Evolutionary conservation across 768 basidiomycete genomes (phyloP), one percentile per base, ranked within the genome.

Genomic region (Mycena floridula): DNA sequence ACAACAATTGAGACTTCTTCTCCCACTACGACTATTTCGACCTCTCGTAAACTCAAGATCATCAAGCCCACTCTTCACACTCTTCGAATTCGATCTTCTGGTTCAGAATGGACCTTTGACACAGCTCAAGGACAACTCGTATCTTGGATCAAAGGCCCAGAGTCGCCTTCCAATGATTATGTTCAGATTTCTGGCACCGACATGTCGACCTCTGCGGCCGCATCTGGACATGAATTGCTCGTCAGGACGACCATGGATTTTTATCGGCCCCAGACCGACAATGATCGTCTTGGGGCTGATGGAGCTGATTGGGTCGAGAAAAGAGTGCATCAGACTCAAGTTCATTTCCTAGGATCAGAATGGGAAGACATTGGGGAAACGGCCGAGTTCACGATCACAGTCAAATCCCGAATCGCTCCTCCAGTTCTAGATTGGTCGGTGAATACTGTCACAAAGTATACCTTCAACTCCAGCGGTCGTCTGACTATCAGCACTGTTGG

Each of bases 391-490:
- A 37, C 18, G 21, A 43, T 48, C 25, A 16, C 25, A 21, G 47
- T 48, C 4, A n/a, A 44, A 16, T 9, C 36, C 21, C 44, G 47
- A 40, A 39, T 48, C 24, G 47, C 47, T 8, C 43, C 43, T 12
- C 47, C 47, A 3, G 47, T 48, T 6, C 42, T 48, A 13, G 47
- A 48, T 28, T 48, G 47, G 47, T 44, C 36, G 13, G 47, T 44
- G n/a, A 28, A 44, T 25, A 48, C 43, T 22, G 44, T 37, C n/a
- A 43, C 39, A 4, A 48, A 25, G 6, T 48, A 48, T 36, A 39
- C 42, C 9, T 48, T 48, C 21, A 20, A 15, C 13, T 25, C 47
- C 36, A 16, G 37, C 23, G 37, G 25, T 21, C 32, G 43, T 3
- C 36, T 48, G 6, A 21, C 27, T 5, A 44, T 48, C 23, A 27